Evolutionary conservation across 768 basidiomycete genomes (phyloP).

Genomic region (Pulveroboletus ravenelii): DNA sequence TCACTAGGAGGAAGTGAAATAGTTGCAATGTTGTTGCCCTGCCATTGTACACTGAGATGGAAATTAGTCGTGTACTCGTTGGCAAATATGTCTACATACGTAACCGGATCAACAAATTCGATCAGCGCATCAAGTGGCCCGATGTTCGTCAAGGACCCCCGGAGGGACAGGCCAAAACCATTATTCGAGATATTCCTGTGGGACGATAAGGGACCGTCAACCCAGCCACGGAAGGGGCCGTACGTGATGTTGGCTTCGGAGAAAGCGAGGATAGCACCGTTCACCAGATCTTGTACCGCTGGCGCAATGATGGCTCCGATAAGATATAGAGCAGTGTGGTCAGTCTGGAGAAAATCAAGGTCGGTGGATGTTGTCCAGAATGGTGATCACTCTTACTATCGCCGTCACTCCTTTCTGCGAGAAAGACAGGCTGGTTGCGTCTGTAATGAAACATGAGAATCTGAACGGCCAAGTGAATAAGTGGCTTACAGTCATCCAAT

Average conservation of each 20-base stretch:
- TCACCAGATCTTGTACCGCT: conserved; percentile 60
- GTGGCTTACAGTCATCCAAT: conserved; percentile 59
- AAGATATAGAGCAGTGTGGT: conserved; percentile 57
- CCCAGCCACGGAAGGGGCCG: conserved; percentile 5
- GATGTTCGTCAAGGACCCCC: conserved; percentile 54
- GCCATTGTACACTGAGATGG: conserved; percentile 51
- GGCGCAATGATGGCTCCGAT: conserved; percentile 68
- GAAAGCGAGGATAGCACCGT: conserved; percentile 51
- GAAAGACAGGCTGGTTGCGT: conserved; percentile 53
- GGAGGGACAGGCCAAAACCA: conserved; percentile 59
- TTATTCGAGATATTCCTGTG: conserved; percentile 50
- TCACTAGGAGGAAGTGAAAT: conserved; percentile 56
- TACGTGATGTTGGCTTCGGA: conserved; percentile 56
- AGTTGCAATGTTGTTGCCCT: conserved; percentile 57
- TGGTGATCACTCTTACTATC: conserved; percentile 34
- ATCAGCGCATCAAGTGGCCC: conserved; percentile 71
- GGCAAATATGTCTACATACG: conserved; percentile 32
- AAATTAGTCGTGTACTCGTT: neutral
- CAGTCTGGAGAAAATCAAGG: conserved; percentile 39
- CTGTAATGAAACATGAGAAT: conserved; percentile 31
- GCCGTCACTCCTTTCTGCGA: conserved; percentile 54
- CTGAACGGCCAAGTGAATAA: neutral
- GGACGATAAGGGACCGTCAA: conserved; percentile 49
- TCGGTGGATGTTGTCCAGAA: conserved; percentile 3
- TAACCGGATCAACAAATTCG: conserved; percentile 58